Percentiles rank a stretch among this genome's conserved stretches.
These are phyloP conservation scores for Plantago major DNA, from an alignment of 257 asterid species.

Conservation along the genomic window DNA sequence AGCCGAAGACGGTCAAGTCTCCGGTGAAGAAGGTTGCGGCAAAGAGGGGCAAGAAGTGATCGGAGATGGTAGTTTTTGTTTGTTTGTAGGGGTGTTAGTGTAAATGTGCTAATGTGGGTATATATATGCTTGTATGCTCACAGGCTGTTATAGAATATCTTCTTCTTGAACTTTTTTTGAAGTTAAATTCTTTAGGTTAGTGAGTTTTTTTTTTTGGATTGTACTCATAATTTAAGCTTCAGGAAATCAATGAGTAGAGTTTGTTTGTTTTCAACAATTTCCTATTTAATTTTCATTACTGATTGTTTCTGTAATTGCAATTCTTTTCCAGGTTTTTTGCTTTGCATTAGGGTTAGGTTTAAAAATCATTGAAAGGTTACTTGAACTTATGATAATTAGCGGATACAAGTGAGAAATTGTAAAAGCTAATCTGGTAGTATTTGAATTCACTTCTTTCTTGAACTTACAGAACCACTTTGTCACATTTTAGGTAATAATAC, in stretches of 20 bases:
- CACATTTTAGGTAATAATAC: too few species aligned
- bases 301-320: too few species aligned
- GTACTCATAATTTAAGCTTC: slow-evolving; percentile 9
- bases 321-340: neutral
- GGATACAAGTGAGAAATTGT: too few species aligned
- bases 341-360: too few species aligned
- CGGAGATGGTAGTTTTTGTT: neutral
- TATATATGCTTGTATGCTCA: slow-evolving; percentile 3
- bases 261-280: neutral
- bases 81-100: slow-evolving; percentile 42
- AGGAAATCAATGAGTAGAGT: slow-evolving; percentile 18
- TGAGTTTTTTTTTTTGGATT: slow-evolving; percentile 12
- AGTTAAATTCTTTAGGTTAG: neutral
- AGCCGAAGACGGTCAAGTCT: slow-evolving; percentile 20
- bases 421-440: too few species aligned
- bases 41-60: slow-evolving; percentile 46
- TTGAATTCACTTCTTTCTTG: too few species aligned
- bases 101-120: slow-evolving; percentile 21
- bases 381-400: too few species aligned
- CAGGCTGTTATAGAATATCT: slow-evolving; percentile 17
- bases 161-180: neutral
- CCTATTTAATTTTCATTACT: too few species aligned
- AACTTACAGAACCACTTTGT: too few species aligned
- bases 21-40: slow-evolving; percentile 34
- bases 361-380: too few species aligned